phyloP scores from a whole-genome alignment of 768 basidiomycete species.

The Exidia glandulosa region DNA sequence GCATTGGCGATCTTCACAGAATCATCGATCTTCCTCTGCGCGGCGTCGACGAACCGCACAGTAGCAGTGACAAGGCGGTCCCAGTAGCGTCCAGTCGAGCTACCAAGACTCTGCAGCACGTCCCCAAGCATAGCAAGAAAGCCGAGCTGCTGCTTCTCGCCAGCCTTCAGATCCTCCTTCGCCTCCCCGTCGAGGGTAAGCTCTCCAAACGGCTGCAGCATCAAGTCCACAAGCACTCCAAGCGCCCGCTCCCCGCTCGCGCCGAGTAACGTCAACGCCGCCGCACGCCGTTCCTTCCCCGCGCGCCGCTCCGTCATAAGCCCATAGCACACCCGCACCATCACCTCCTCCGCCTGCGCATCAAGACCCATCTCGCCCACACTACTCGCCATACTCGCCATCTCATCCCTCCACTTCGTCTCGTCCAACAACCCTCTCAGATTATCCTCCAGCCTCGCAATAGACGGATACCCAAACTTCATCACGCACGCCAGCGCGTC shows the following conservation, averaged over 20 bases:
- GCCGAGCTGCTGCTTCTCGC: slow-evolving; percentile 60
- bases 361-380: slow-evolving; percentile 34
- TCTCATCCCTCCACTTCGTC: slow-evolving; percentile 79
- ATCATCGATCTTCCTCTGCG: slow-evolving; percentile 46
- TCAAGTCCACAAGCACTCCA: slow-evolving; percentile 67
- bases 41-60: slow-evolving; percentile 50
- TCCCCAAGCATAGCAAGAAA: slow-evolving; percentile 79
- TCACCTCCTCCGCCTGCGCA: slow-evolving; percentile 47
- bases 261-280: slow-evolving; percentile 60
- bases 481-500: slow-evolving; percentile 68
- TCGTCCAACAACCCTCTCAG: slow-evolving; percentile 70
- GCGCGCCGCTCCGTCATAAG: slow-evolving; percentile 72
- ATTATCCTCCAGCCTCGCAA: slow-evolving; percentile 48
- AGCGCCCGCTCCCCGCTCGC: slow-evolving; percentile 68
- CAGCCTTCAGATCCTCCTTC: slow-evolving; percentile 20
- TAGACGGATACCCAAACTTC: slow-evolving; percentile 62
- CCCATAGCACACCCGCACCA: slow-evolving; percentile 76
- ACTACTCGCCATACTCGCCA: slow-evolving; percentile 60
- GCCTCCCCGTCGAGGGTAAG: slow-evolving; percentile 15
- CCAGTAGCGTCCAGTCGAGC: slow-evolving; percentile 60
- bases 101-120: slow-evolving; percentile 71
- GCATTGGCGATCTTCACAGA: slow-evolving; percentile 10
- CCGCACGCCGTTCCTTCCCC: slow-evolving; percentile 51
- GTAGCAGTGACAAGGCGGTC: slow-evolving; percentile 60
- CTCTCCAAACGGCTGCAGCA: slow-evolving; percentile 35